Conservation (phyloP, 1,284 basidiomycete species). For the Cutaneotrichosporon mucoides region DNA sequence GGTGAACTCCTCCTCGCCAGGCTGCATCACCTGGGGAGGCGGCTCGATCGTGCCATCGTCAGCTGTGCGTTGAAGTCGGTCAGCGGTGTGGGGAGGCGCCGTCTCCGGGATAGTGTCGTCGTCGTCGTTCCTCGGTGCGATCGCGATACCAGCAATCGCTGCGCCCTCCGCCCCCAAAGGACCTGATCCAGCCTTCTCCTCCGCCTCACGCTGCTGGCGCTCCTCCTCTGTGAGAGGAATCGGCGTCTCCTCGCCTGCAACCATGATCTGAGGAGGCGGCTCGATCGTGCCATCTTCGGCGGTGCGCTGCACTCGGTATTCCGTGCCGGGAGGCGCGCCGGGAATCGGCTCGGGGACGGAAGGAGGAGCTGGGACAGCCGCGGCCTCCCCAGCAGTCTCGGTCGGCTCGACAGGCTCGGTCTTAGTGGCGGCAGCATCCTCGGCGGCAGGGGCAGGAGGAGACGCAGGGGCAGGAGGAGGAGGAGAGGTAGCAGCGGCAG, state of each 20-base stretch:
- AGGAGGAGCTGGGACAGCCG: not conserved
- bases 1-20: conserved; percentile 11
- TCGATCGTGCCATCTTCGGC: conserved; percentile 27
- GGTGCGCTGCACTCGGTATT: conserved; percentile 11
- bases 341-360: not conserved
- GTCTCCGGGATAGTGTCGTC: not conserved
- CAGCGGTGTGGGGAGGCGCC: conserved; percentile 5
- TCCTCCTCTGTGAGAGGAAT: conserved; percentile 5
- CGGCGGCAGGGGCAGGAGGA: not conserved
- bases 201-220: not conserved
- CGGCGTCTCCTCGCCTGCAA: conserved; percentile 15
- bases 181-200: conserved; percentile 32
- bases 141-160: conserved; percentile 40
- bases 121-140: conserved; percentile 17
- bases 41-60: conserved; percentile 30
- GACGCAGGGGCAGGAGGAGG: not conserved
- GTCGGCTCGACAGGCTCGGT: not conserved
- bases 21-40: conserved; percentile 33
- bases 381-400: not conserved
- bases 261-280: conserved; percentile 43
- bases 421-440: not conserved
- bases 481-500: not conserved
- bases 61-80: conserved; percentile 14
- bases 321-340: conserved; percentile 6
- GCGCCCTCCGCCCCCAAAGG: conserved; percentile 38